Conservation (phyloP, 129 eudicot species). For the Silybum marianum region DNA sequence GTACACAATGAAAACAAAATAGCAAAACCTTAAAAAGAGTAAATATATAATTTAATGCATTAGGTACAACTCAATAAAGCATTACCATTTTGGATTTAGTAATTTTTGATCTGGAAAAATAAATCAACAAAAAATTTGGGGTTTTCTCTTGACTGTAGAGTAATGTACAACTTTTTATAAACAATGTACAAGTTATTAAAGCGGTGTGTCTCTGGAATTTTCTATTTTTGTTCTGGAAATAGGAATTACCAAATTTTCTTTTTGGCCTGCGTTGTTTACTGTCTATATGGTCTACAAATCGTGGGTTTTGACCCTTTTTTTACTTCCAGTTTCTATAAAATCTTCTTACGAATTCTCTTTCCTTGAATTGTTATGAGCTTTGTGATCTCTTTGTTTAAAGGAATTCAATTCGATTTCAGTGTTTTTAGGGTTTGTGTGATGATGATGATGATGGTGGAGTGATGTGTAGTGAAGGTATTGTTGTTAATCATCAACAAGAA, state of each 20-base stretch:
- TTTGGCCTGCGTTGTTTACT: not conserved
- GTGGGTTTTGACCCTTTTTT: constrained; percentile 32
- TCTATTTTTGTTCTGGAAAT: constrained; percentile 13
- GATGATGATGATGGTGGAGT: constrained; percentile 10
- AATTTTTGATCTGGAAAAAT: constrained; percentile 1
- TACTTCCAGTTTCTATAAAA: constrained; percentile 21
- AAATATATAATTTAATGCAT: not conserved
- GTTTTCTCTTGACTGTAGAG: not conserved
- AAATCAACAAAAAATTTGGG: not conserved
- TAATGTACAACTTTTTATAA: not conserved
- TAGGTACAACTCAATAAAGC: not conserved
- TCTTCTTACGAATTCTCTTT: not conserved
- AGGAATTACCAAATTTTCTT: constrained; percentile 12
- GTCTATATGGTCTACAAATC: constrained; percentile 29
- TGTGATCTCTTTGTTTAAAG: constrained; percentile 17
- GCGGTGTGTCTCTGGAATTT: not conserved
- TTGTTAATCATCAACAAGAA: constrained; percentile 19
- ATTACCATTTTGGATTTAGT: not conserved
- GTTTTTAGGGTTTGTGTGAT: constrained; percentile 8
- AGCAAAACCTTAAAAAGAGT: not conserved
- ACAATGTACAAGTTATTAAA: not conserved
- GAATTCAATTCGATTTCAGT: constrained; percentile 27
- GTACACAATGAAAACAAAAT: not conserved
- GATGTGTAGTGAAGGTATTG: constrained; percentile 25
- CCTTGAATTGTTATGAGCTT: constrained; percentile 20